Evolutionary conservation across 257 asterid species (phyloP).

Genomic region (Fraxinus americana): DNA sequence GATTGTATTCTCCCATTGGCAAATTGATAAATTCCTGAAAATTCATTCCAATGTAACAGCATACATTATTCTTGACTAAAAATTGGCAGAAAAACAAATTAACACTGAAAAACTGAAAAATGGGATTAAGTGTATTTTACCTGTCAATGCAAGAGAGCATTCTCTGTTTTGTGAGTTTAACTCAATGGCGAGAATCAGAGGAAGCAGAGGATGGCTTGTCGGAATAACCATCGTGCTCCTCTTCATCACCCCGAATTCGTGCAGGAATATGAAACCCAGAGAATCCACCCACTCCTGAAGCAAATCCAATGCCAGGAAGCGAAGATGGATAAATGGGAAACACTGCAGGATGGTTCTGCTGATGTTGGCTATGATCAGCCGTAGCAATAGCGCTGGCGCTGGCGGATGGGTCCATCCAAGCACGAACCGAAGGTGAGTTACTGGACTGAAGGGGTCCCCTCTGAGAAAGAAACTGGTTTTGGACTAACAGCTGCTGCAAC

Average conservation of each 20-base stretch:
- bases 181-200: slow-evolving; percentile 93
- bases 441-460: slow-evolving; percentile 99
- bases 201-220: slow-evolving; percentile 98
- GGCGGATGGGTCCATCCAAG: slow-evolving; percentile 82
- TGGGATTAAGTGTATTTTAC: slow-evolving; percentile 14
- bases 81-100: not conserved
- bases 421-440: slow-evolving; percentile 94
- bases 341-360: slow-evolving; percentile 46
- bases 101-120: not conserved
- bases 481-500: slow-evolving; percentile 67
- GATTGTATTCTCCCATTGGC: slow-evolving; percentile 18
- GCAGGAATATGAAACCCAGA: slow-evolving; percentile 85
- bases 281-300: slow-evolving; percentile 68
- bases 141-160: slow-evolving; percentile 32
- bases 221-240: slow-evolving; percentile 97
- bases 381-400: slow-evolving; percentile 42
- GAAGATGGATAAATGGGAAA: slow-evolving; percentile 66
- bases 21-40: slow-evolving; percentile 33
- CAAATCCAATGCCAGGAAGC: slow-evolving; percentile 60
- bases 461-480: slow-evolving; percentile 74
- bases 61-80: not conserved
- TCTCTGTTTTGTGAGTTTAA: slow-evolving; percentile 27
- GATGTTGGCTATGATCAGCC: slow-evolving; percentile 53
- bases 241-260: slow-evolving; percentile 97
- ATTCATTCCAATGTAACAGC: slow-evolving; percentile 24